Conservation (phyloP, 129 eudicot genomes). For the Gnaphalium uliginosum region DNA sequence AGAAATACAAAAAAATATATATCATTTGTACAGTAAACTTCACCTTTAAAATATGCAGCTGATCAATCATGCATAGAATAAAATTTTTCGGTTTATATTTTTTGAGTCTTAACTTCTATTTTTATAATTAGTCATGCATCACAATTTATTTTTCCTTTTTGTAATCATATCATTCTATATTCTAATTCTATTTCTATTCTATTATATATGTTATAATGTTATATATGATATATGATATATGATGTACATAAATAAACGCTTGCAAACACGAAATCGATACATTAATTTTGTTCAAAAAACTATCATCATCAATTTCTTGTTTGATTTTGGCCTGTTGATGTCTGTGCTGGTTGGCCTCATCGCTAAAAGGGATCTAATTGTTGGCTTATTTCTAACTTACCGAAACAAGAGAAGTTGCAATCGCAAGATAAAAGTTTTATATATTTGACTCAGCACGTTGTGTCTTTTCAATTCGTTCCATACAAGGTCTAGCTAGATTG, state of each 20-base stretch:
- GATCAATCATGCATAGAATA: too few species aligned
- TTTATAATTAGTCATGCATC: too few species aligned
- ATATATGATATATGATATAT: background rate
- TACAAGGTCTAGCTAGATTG: constrained; percentile 20
- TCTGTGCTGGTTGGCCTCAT: constrained; percentile 20
- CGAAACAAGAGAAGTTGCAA: constrained; percentile 24
- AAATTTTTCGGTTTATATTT: too few species aligned
- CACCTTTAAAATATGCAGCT: too few species aligned
- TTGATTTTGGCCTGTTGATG: constrained; percentile 11
- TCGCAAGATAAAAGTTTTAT: background rate
- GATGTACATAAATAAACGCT: background rate
- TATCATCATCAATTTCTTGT: constrained; percentile 8
- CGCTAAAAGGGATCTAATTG: constrained; percentile 24
- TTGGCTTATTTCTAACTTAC: constrained; percentile 16
- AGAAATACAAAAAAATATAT: too few species aligned
- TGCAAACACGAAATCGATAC: constrained; percentile 11
- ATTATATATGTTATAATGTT: background rate
- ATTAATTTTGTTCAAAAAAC: background rate
- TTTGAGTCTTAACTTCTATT: too few species aligned
- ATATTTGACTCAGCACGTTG: background rate
- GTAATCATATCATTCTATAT: background rate
- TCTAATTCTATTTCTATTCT: too few species aligned
- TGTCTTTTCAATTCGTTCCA: constrained; percentile 25
- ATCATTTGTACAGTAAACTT: too few species aligned
- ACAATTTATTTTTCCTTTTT: too few species aligned